These are phyloP conservation scores for Metarhizium rileyi DNA, from an alignment of 2,329 filamentous ascomycete species.

Conservation along the genomic window DNA sequence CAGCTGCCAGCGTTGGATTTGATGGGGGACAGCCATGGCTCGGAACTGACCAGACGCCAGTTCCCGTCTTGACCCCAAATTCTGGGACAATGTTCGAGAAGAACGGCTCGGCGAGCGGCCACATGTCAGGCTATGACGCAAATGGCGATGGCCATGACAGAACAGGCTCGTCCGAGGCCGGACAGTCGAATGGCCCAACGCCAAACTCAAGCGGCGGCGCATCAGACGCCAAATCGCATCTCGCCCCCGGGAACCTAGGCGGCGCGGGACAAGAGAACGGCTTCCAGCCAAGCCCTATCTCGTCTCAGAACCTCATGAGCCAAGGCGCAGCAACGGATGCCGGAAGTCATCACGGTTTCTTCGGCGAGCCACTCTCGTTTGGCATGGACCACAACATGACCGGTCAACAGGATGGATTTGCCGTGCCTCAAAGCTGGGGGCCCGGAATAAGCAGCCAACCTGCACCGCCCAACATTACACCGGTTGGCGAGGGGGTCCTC, in stretches of 20 bases:
- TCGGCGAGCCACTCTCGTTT: constrained; percentile 29
- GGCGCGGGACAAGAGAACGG: constrained; percentile 32
- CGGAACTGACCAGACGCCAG: constrained; percentile 24
- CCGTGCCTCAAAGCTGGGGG: constrained; percentile 36
- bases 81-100: constrained; percentile 26
- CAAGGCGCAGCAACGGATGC: constrained; percentile 26
- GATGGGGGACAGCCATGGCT: constrained; percentile 26
- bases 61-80: constrained; percentile 26
- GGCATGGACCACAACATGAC: constrained; percentile 15
- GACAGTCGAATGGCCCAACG: constrained; percentile 44
- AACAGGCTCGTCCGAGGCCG: constrained; percentile 39
- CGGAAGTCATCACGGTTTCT: constrained; percentile 28
- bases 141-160: constrained; percentile 36
- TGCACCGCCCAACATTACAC: constrained; percentile 33
- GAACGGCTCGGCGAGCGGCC: constrained; percentile 16
- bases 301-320: constrained; percentile 30
- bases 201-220: constrained; percentile 42
- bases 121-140: constrained; percentile 29
- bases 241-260: constrained; percentile 21
- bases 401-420: constrained; percentile 24
- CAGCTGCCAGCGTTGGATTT: background rate
- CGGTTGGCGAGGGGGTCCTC: constrained; percentile 47
- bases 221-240: constrained; percentile 20
- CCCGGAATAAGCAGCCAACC: constrained; percentile 29
- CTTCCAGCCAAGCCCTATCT: constrained; percentile 42